Base-by-base conservation (phyloP, 306 rosid species). In the Prunus davidiana region DNA sequence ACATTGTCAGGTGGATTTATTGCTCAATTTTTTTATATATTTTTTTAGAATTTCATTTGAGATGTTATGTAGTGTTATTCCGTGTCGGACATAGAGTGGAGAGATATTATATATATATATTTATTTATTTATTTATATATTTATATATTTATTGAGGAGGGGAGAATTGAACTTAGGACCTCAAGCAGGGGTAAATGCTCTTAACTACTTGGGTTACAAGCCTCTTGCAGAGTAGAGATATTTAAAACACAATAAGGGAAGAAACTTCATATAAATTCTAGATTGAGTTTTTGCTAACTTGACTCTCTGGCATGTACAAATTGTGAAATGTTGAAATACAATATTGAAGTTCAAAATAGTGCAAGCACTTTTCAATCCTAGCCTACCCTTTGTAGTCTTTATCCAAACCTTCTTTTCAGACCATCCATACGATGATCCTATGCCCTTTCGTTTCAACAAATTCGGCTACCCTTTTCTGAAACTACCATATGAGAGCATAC, bases 401-500 rank as follows among this genome's bases (percentile, higher is more conserved):
- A 13, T 32, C 62, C 64, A 3, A 41, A 1, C 46, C 8, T 2
- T 19, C 49, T 56, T 56, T 72, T 72, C 65, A 20, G 19, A 57
- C 51, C 64, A 0, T 13, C 69, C 15, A 0, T 16, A 18, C 9
- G 69, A 28, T 18, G 25, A 30, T 10, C 16, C 28, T n/a, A 41
- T 25, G 20, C 50, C 52, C 76, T 10, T 15, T 47, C 27, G 46
- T 43, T 60, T 73, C 77, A 73, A 73, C 30, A 61, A 43, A 45
- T 61, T 73, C 60, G 60, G 77, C 77, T 25, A 61, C 13, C 22
- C 60, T 7, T 60, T 73, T 41, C 6, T 56, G 6, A 45, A 68
- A 24, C 34, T 3, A 8, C 8, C 34, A 16, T 2, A 24, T 0
- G 55, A 45, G 38, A 45, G 72, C 20, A 14, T 0, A 1, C 14